Conservation (phyloP, 108 stramenopile genomes). For the Conticribra weissflogii region DNA sequence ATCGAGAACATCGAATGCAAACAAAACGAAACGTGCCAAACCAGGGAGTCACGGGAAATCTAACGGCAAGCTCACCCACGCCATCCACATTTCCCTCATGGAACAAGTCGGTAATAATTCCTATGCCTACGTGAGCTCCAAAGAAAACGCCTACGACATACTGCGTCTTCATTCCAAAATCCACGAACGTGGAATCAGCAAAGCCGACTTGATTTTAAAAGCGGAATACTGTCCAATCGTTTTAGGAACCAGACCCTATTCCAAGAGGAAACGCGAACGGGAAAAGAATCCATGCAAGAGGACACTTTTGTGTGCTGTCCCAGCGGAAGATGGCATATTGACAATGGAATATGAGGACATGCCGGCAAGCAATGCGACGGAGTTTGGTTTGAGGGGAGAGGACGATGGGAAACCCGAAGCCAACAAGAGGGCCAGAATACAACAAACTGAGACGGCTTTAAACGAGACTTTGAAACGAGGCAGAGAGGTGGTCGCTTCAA, state of each 20-base stretch:
- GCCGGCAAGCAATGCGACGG: too few relatives aligned
- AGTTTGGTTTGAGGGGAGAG: too few relatives aligned
- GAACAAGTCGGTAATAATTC: not conserved
- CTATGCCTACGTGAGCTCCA: not conserved
- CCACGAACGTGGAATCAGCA: not conserved
- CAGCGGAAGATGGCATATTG: too few relatives aligned
- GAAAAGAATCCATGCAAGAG: not conserved
- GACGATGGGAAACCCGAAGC: not conserved
- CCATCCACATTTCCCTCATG: not conserved
- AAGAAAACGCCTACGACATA: not conserved
- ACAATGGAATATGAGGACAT: not conserved
- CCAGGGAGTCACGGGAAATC: too few relatives aligned
- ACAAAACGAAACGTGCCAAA: too few relatives aligned
- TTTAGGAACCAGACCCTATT: not conserved
- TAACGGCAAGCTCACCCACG: too few relatives aligned
- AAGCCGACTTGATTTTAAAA: not conserved
- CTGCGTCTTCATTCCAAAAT: not conserved
- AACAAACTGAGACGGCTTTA: not conserved
- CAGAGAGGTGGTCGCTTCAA: not conserved
- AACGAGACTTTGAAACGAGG: not conserved
- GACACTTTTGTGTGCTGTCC: too few relatives aligned
- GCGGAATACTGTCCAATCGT: not conserved
- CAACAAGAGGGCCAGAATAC: not conserved
- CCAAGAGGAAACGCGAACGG: not conserved
- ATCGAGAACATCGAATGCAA: too few relatives aligned